These are phyloP conservation scores for Bruguiera parviflora DNA, from an alignment of 345 rosid species.

Conservation along the genomic window DNA sequence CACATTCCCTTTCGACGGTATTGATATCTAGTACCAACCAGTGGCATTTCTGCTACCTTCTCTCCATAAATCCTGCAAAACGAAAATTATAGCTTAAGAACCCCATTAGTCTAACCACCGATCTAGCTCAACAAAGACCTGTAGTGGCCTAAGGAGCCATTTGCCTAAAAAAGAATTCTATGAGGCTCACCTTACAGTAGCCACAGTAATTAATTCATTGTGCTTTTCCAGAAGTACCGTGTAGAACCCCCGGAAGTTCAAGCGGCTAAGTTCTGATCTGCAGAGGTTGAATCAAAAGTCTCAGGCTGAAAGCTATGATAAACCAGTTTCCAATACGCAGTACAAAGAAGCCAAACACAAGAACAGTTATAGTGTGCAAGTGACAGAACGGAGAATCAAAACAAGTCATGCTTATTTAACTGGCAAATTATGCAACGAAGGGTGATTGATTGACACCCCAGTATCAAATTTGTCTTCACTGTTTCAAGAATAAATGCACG, in stretches of 20 bases:
- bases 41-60: conserved; percentile 65
- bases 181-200: conserved; percentile 57
- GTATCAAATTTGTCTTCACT: no score
- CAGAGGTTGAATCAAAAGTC: conserved; percentile 14
- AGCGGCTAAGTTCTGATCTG: conserved; percentile 62
- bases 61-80: conserved; percentile 53
- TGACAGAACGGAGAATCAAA: no score
- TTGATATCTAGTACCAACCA: conserved; percentile 49
- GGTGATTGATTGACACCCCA: no score
- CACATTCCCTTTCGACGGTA: conserved; percentile 63
- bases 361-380: no score
- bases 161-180: neutral
- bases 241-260: conserved; percentile 77
- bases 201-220: conserved; percentile 61
- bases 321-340: neutral
- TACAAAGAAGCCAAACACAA: neutral
- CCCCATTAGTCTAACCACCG: no score
- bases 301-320: neutral
- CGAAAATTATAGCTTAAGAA: conserved; percentile 12
- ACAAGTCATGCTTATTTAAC: no score
- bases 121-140: no score
- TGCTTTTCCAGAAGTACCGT: conserved; percentile 65
- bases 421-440: neutral
- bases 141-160: no score
- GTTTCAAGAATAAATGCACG: no score